Base-by-base conservation (phyloP, 441 rosid genomes). In the Erodium texanum region DNA sequence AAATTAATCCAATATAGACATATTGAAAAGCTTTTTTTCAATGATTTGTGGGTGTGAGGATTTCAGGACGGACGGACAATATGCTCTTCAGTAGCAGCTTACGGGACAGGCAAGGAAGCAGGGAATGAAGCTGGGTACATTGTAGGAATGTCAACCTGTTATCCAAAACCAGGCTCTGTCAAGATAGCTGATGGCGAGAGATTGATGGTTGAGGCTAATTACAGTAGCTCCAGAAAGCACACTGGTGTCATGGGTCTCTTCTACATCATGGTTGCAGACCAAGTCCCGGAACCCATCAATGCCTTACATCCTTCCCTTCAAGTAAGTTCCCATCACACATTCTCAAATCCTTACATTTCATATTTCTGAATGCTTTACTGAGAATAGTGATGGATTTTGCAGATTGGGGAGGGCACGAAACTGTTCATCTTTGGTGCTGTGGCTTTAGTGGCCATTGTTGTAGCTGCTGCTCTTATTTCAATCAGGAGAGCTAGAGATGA, bases 71-170 rank as follows among this genome's bases (percentile, higher is more conserved):
- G 92, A 68, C 76, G 75, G 23, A 76, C 66, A 15, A 76, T 90
- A 20, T 90, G 91, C 70, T 74, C 83, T 67, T 93, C 98, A 18
- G 34, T 73, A 10, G 82, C 97, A 0, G 75, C 14, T 27, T 93
- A 90, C 41, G 98, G 98, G 5, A 64, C 78, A 7, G 97, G 97
- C 64, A 74, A 45, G 9, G 93, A 90, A 76, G 83, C 89, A 7
- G 98, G 98, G 71, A 83, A 93, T 34, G 98, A 93, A 80, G 81
- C 84, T 64, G 98, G 96, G 68, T 93, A 90, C 63, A 73, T 90
- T 34, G 96, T 93, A 18, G 98, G 97, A 76, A 90, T 93, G 97
- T 84, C 98, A 1, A 75, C 97, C 4, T 93, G 94, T 79, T 90
- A 88, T 77, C 96, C 92, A 50, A 68, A 76, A 23, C 89, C 90